phyloP scores from a whole-genome alignment of 768 basidiomycete genomes.

The Phylloporus sp. region DNA sequence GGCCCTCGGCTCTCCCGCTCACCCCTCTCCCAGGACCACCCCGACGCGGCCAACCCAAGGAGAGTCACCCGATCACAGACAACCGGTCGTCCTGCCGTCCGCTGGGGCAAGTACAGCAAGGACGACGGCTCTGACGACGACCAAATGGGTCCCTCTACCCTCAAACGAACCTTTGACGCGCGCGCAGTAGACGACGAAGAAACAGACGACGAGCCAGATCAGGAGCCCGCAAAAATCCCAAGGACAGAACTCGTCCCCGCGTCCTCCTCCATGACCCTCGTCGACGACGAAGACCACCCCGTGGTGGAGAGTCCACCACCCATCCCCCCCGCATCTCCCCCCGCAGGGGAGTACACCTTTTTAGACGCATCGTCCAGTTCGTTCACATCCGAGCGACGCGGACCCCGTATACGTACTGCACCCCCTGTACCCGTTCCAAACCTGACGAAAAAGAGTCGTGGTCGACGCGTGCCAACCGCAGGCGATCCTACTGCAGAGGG shows the following conservation, averaged over 20 bases:
- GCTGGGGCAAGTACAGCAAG: slow-evolving; percentile 32
- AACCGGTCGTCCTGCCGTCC: slow-evolving; percentile 31
- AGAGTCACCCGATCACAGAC: slow-evolving; percentile 34
- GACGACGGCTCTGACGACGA: slow-evolving; percentile 30
- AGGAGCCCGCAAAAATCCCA: slow-evolving; percentile 26
- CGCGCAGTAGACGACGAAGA: slow-evolving; percentile 35
- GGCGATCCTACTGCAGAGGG: slow-evolving; percentile 22
- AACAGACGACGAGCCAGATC: slow-evolving; percentile 31
- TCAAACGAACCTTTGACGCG: slow-evolving; percentile 33
- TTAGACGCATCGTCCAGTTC: slow-evolving; percentile 35
- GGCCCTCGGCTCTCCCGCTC: slow-evolving; percentile 23
- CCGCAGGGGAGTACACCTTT: slow-evolving; percentile 33
- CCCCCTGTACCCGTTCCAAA: slow-evolving; percentile 72
- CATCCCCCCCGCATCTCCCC: slow-evolving; percentile 22
- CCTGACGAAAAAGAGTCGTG: slow-evolving; percentile 76
- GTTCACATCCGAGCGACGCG: slow-evolving; percentile 38
- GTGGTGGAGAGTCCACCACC: slow-evolving; percentile 4
- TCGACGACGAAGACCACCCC: slow-evolving; percentile 23
- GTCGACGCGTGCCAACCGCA: slow-evolving; percentile 67
- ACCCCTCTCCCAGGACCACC: slow-evolving; percentile 25
- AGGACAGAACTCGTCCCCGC: slow-evolving; percentile 28
- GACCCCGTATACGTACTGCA: slow-evolving; percentile 49
- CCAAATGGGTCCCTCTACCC: slow-evolving; percentile 18
- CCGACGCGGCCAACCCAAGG: slow-evolving; percentile 22
- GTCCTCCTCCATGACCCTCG: slow-evolving; percentile 28